phyloP scores from a whole-genome alignment of 495 filamentous ascomycete species.

The Penicillium alfredii region DNA sequence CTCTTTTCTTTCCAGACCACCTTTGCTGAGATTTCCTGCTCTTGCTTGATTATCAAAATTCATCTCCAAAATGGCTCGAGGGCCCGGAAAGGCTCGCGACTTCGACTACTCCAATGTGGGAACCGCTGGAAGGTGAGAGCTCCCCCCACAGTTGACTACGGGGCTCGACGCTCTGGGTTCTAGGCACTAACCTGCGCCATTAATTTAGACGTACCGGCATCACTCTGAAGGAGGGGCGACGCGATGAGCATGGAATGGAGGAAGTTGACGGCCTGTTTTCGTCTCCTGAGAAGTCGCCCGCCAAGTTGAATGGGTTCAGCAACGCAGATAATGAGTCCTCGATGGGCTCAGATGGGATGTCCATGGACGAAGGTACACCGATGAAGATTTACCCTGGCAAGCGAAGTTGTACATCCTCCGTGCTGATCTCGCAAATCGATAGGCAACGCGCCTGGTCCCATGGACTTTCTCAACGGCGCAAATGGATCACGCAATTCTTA shows the following conservation, averaged over 20 bases:
- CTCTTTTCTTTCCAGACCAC: neutral
- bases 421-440: slow-evolving; percentile 8
- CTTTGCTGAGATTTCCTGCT: slow-evolving; percentile 1
- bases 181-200: slow-evolving; percentile 11
- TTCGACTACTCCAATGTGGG: slow-evolving; percentile 60
- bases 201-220: slow-evolving; percentile 70
- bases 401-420: neutral
- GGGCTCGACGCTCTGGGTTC: neutral
- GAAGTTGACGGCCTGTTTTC: slow-evolving; percentile 80
- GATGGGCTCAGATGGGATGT: slow-evolving; percentile 42
- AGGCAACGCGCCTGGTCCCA: slow-evolving; percentile 40
- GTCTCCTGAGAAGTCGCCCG: slow-evolving; percentile 64
- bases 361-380: slow-evolving; percentile 41
- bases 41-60: slow-evolving; percentile 1
- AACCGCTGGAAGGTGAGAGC: slow-evolving; percentile 54
- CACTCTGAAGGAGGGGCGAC: slow-evolving; percentile 70
- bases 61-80: slow-evolving; percentile 42
- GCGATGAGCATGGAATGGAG: slow-evolving; percentile 91
- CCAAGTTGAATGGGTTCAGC: slow-evolving; percentile 33
- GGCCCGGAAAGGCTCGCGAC: slow-evolving; percentile 46
- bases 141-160: neutral
- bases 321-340: slow-evolving; percentile 23
- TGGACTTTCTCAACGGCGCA: slow-evolving; percentile 34
- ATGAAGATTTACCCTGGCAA: neutral
- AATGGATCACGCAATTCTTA: slow-evolving; percentile 28